Evolutionary conservation across 176 grass and related monocot genomes (phyloP), one percentile per base, ranked within the genome.

Genomic region (Poa pratensis): DNA sequence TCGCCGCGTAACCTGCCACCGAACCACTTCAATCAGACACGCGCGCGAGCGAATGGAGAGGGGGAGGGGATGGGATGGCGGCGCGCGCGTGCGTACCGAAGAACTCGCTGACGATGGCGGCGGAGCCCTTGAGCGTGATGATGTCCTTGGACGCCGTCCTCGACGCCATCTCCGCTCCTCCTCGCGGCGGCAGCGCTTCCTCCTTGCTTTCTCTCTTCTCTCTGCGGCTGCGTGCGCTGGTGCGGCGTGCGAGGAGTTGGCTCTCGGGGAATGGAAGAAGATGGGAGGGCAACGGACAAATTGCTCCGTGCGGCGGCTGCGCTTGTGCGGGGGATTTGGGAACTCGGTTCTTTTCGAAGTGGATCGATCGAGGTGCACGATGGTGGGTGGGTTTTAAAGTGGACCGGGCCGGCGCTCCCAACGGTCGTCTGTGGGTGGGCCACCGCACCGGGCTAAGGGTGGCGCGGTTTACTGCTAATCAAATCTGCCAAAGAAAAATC

Each of bases 61-160:
- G 74, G 69, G 55, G 18, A 40, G 6, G 35, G 3, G 35, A 19
- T 70, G 37, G 39, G 34, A 1, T 7, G 20, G 69, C 37, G 37
- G 67, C 30, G 66, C 35, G 35, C 0, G 42, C 7, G 65, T 80
- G 94, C 90, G 77, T 85, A 98, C 94, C 91, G 78, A 99, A 96
- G 90, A 99, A 99, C 86, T 99, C 94, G 94, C 96, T 92, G 91
- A 99, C 90, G 83, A 99, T 99, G 77, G 96, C 91, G 17, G 96
- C 84, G 49, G 96, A 99, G 79, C 96, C 96, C 46, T 91, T 88
- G 58, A 99, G 94, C 1, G 96, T 96, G 91, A 99, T 99, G 94
- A 99, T 92, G 69, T 99, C 96, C 96, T 99, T 99, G 55, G 94
- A 92, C 69, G 66, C 80, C 19, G 94, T 96, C 91, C 94, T 89